Base-by-base conservation (phyloP, 805 yeast species). In the Saccharomycopsis selenospora region DNA sequence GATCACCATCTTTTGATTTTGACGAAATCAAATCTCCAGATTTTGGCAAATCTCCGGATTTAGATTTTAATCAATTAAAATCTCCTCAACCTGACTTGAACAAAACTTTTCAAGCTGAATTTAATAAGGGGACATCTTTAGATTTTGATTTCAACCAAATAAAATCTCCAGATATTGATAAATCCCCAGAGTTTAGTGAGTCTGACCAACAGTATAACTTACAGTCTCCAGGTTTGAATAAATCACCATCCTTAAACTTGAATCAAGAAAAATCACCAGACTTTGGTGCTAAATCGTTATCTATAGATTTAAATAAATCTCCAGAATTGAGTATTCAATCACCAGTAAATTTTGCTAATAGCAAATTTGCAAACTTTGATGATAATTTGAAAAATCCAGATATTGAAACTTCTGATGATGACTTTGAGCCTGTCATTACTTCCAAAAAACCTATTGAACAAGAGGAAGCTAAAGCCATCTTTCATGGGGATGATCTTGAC, bases 181-280 rank as follows among this genome's bases (percentile, higher is more conserved):
- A 43, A 6, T n/a, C 23, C 13, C 45, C 45, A 23, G 10, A n/a
- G n/a, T 26, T 28, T 28, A 20, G 17, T 13, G 22, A 29, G 17
- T 43, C 46, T n/a, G n/a, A n/a, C n/a, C n/a, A n/a, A n/a, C n/a
- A n/a, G n/a, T n/a, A n/a, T n/a, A n/a, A 13, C 46, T 41, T 18
- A 43, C 46, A 10, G 29, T 43, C 18, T 43, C 46, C 27, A 20
- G 14, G 22, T 8, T 43, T 14, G n/a, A n/a, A n/a, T n/a, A n/a
- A n/a, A n/a, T n/a, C n/a, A n/a, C 33, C 46, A 22, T 43, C 46
- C 10, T 41, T 41, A 20, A 14, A 11, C 18, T 27, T 43, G 40
- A 30, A 43, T 7, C 20, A 13, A 11, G 33, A 40, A 8, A 40
- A 27, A 40, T 13, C 30, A 13, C 30, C 30, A 13, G 13, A 13